Conservation (phyloP, 805 yeast species). For the Ogataea wickerhamii region DNA sequence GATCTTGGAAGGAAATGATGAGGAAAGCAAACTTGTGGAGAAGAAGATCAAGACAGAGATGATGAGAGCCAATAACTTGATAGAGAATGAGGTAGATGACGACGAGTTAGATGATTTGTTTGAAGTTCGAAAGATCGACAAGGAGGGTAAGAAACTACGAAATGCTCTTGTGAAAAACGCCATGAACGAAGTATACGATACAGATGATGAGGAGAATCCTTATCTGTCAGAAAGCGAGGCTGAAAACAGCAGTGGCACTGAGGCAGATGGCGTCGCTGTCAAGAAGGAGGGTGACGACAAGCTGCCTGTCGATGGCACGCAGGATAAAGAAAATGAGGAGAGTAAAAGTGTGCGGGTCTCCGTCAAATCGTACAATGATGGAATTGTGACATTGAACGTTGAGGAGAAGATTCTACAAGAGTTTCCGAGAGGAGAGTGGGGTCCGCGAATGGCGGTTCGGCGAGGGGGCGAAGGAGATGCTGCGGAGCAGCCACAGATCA, state of each 20-base stretch:
- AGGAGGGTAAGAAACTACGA: conserved; percentile 83
- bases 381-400: conserved; percentile 61
- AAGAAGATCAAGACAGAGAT: conserved; percentile 77
- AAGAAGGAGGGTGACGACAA: conserved; percentile 38
- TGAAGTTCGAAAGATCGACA: conserved; percentile 70
- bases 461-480: conserved; percentile 19
- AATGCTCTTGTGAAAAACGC: conserved; percentile 83
- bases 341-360: conserved; percentile 25
- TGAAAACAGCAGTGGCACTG: conserved; percentile 49
- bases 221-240: conserved; percentile 69
- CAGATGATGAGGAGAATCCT: conserved; percentile 74
- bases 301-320: conserved; percentile 27
- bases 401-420: conserved; percentile 54
- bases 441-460: conserved; percentile 48
- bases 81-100: conserved; percentile 59
- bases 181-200: conserved; percentile 82
- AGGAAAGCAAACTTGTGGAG: conserved; percentile 88
- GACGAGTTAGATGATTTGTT: conserved; percentile 69
- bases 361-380: conserved; percentile 44
- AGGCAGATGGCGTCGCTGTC: conserved; percentile 28
- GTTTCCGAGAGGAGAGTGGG: conserved; percentile 85
- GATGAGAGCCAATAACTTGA: conserved; percentile 74
- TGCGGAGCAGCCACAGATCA: conserved; percentile 24
- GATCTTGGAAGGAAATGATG: conserved; percentile 92
- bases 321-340: conserved; percentile 8